Evolutionary conservation across 139 green algal species (phyloP).

Genomic region (Ettlia oleoabundans): DNA sequence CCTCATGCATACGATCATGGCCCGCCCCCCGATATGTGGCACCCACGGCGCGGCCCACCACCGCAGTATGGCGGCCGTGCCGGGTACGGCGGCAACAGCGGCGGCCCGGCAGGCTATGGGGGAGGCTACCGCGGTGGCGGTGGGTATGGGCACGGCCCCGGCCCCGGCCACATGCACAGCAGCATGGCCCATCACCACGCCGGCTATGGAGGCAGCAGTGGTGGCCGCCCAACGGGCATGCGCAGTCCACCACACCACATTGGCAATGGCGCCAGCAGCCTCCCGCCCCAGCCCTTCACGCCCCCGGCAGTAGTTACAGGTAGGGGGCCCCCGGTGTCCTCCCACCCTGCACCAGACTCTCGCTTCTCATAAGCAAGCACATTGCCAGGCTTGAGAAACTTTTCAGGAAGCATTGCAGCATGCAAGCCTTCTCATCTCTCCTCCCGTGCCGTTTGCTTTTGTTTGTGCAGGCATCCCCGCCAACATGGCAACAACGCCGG

Average conservation of each 20-base stretch:
- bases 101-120: too few relatives aligned
- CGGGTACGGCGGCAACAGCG: not conserved
- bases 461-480: constrained; percentile 8
- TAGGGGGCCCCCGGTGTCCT: not conserved
- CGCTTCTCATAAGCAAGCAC: too few relatives aligned
- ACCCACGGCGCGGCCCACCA: not conserved
- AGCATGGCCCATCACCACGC: not conserved
- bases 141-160: too few relatives aligned
- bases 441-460: not conserved
- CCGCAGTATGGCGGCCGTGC: constrained; percentile 11
- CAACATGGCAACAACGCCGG: constrained; percentile 20
- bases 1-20: not conserved
- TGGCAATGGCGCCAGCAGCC: not conserved
- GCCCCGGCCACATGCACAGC: too few relatives aligned
- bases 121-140: too few relatives aligned
- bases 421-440: too few relatives aligned
- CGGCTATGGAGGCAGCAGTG: constrained; percentile 1
- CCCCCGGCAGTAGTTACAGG: constrained; percentile 22
- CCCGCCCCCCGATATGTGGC: not conserved
- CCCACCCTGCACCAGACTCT: too few relatives aligned
- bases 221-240: constrained; percentile 1
- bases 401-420: too few relatives aligned
- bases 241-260: constrained; percentile 18
- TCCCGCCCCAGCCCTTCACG: constrained; percentile 17
- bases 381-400: too few relatives aligned